Evolutionary conservation across 2,329 filamentous ascomycete genomes (phyloP).

Genomic region (Tolypocladium paradoxum): DNA sequence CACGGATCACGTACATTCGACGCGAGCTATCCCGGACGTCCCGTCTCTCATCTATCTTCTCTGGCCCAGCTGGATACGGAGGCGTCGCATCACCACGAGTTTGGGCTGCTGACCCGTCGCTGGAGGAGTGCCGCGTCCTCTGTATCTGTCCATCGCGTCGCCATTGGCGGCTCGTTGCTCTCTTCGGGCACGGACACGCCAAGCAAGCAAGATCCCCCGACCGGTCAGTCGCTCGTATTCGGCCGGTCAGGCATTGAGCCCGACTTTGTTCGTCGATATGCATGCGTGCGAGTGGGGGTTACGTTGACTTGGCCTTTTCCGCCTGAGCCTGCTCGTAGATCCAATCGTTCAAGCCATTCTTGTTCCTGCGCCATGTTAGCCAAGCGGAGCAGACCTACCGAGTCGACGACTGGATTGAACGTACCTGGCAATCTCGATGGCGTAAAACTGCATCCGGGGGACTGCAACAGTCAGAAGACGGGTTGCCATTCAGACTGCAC

Average conservation of each 20-base stretch:
- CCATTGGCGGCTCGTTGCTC: too few species aligned
- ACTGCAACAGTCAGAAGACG: conserved; percentile 25
- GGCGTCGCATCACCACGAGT: background rate
- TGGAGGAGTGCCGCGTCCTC: background rate
- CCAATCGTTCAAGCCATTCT: conserved; percentile 89
- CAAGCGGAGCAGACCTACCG: conserved; percentile 1
- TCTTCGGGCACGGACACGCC: background rate
- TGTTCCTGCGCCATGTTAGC: conserved; percentile 59
- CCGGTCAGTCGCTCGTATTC: background rate
- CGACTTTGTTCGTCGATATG: background rate
- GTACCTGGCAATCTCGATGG: conserved; percentile 36
- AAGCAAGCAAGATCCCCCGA: background rate
- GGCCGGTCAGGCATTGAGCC: background rate
- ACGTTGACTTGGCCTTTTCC: conserved; percentile 27
- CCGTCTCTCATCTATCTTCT: too few species aligned
- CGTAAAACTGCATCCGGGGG: conserved; percentile 48
- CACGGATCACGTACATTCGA: background rate
- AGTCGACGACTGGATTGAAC: background rate
- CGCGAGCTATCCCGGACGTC: background rate
- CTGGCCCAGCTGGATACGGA: background rate
- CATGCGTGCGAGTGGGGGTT: background rate
- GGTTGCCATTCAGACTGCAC: too few species aligned
- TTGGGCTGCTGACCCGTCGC: too few species aligned
- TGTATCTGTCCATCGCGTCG: too few species aligned
- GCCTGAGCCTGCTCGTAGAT: conserved; percentile 75